Evolutionary conservation across 1,139 yeast genomes (phyloP), one percentile per base, ranked within the genome.

Genomic region (Taphrina confusa): DNA sequence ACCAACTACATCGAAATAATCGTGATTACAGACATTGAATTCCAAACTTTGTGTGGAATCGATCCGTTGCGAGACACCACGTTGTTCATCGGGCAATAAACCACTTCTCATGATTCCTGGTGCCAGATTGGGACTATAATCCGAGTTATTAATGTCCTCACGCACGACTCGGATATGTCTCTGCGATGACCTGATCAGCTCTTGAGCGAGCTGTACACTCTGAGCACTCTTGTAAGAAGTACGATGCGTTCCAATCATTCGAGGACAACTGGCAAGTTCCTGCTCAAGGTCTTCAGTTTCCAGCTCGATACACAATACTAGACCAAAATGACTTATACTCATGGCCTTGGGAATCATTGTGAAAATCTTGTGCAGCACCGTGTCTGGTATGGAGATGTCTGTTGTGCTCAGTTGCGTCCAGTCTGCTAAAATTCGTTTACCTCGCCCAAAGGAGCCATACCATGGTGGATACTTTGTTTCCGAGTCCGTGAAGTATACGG

Each of bases 381-480:
- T 20, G n/a, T 34, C 39, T n/a, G 39, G 18, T 12, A n/a, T n/a
- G 6, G 16, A 12, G 16, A n/a, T 2, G 9, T 34, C 39, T 20
- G 16, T 8, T n/a, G 16, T n/a, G 16, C 16, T 34, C 14, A 11
- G n/a, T 20, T 6, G 39, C 14, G 1, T 8, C 39, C 25, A 34
- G n/a, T 9, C 16, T n/a, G n/a, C 39, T 9, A 34, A n/a, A n/a
- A 34, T 34, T n/a, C 39, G n/a, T n/a, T 16, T 16, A 8, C 20
- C 39, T n/a, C 16, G n/a, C n/a, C 39, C 39, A 34, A 9, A n/a
- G n/a, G 14, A n/a, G n/a, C 39, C 39, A 34, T 34, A 34, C 39
- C 14, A 34, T n/a, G 39, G 16, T 8, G 14, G 39, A n/a, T n/a
- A 34, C 8, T n/a, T 11, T 16, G 18, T 20, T n/a, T 9, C 39